These are phyloP conservation scores for Yamadazyma diddensiae DNA, from an alignment of 1,139 yeast species.

Conservation along the genomic window DNA sequence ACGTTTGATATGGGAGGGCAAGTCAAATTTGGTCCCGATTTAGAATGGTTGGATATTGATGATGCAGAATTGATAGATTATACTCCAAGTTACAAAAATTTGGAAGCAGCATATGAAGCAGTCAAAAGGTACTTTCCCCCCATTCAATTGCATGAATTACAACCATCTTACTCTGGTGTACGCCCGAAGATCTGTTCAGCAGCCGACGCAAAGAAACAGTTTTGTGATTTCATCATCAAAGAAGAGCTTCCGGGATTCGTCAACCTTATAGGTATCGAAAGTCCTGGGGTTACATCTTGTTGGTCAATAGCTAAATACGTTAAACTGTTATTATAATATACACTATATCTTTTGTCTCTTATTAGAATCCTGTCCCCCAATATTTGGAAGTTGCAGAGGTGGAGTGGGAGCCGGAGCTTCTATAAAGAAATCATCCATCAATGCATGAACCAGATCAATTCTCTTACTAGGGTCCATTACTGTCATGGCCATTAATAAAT, in stretches of 20 bases:
- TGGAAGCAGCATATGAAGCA: constrained; percentile 55
- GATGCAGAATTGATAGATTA: constrained; percentile 43
- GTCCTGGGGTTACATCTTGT: constrained; percentile 83
- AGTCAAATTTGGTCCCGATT: constrained; percentile 82
- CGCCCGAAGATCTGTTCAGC: constrained; percentile 68
- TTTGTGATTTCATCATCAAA: constrained; percentile 71
- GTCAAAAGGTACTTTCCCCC: constrained; percentile 63
- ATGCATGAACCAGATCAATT: constrained; percentile 62
- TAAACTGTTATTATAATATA: constrained; percentile 21
- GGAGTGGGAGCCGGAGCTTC: constrained; percentile 78
- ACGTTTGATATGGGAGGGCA: constrained; percentile 83
- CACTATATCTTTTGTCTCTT: constrained; percentile 16
- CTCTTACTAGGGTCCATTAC: constrained; percentile 76
- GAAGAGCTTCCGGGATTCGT: constrained; percentile 74
- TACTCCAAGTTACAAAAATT: constrained; percentile 44
- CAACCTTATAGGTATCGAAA: constrained; percentile 78
- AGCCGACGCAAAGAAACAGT: constrained; percentile 34
- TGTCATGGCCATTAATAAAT: constrained; percentile 70
- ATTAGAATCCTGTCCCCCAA: constrained; percentile 20
- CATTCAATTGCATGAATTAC: constrained; percentile 48
- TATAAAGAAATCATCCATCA: constrained; percentile 64
- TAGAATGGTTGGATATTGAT: constrained; percentile 65
- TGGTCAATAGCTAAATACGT: constrained; percentile 83
- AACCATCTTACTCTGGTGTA: constrained; percentile 76
- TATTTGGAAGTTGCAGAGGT: constrained; percentile 66